phyloP scores from a whole-genome alignment of 805 yeast genomes.

The Metschnikowia amazonensis region DNA sequence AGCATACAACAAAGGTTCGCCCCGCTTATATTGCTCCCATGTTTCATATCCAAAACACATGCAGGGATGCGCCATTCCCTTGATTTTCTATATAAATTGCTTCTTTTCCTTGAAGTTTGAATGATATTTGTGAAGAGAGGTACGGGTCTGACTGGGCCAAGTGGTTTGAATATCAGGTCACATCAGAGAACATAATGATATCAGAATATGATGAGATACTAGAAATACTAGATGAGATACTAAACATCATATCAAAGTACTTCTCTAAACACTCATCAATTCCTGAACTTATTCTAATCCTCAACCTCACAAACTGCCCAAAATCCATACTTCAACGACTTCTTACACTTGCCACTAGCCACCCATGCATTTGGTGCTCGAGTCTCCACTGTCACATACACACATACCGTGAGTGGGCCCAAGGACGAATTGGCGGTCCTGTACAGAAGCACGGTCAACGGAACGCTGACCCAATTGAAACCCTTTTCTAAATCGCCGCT shows the following conservation, averaged over 20 bases:
- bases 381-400: constrained; percentile 27
- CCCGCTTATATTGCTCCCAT: neutral
- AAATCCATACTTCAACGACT: constrained; percentile 24
- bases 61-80: neutral
- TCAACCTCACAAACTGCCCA: constrained; percentile 21
- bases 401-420: constrained; percentile 20
- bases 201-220: too few relatives aligned
- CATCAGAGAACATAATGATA: too few relatives aligned
- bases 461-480: constrained; percentile 35
- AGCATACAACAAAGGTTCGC: neutral
- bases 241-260: too few relatives aligned
- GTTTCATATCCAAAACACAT: neutral
- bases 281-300: neutral
- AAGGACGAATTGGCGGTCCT: neutral
- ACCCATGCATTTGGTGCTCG: constrained; percentile 23
- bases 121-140: too few relatives aligned
- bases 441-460: constrained; percentile 20
- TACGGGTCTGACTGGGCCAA: too few relatives aligned
- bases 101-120: too few relatives aligned
- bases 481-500: constrained; percentile 17
- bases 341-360: constrained; percentile 9
- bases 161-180: too few relatives aligned
- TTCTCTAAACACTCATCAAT: too few relatives aligned
- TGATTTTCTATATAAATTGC: too few relatives aligned
- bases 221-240: too few relatives aligned